Evolutionary conservation across 2,329 filamentous ascomycete genomes (phyloP), one percentile per base, ranked within the genome.

Genomic region (Tolypocladium amazonense): DNA sequence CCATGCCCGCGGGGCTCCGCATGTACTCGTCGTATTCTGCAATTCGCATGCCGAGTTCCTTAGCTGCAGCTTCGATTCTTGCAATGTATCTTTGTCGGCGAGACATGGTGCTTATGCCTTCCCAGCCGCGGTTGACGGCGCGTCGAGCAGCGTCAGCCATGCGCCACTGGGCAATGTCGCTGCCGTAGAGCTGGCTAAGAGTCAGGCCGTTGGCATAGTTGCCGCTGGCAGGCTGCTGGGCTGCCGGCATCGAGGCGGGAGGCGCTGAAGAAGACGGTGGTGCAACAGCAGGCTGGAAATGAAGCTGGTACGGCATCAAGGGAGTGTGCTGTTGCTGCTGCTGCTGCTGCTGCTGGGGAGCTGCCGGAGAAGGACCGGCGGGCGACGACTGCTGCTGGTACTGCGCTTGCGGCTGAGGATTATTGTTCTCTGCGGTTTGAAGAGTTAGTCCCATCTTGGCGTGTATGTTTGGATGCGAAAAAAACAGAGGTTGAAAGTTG

Each of bases 41-140:
- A 53, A 84, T 77, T 35, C 79, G 76, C 65, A 81, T 73, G 8
- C 79, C 81, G 38, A 85, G 74, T 69, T 84, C 79, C 67, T 79
- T 77, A 15, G 82, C 81, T 3, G 79, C 76, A 52, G 78, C 73
- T 64, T 85, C 80, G 58, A 85, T 77, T 64, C 80, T 75, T 57
- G 81, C 75, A 61, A 83, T 72, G 57, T 77, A 72, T 5, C 81
- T 75, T 1, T 76, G 73, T 57, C 74, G 73, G 63, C 71, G 74
- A 63, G 79, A 75, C 37, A 77, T 74, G 20, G 66, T 64, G 35
- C 76, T 74, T 27, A 78, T 76, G 57, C 81, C 76, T 15, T 70
- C 70, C 70, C 83, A 75, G 4, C 78, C 77, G 60, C 76, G 73
- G n/a, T 59, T 61, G 33, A 72, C 58, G 47, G 72, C 43, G 33